Evolutionary conservation across 208 protist species (phyloP).

Genomic region (Jaenimonas drosophilae): DNA sequence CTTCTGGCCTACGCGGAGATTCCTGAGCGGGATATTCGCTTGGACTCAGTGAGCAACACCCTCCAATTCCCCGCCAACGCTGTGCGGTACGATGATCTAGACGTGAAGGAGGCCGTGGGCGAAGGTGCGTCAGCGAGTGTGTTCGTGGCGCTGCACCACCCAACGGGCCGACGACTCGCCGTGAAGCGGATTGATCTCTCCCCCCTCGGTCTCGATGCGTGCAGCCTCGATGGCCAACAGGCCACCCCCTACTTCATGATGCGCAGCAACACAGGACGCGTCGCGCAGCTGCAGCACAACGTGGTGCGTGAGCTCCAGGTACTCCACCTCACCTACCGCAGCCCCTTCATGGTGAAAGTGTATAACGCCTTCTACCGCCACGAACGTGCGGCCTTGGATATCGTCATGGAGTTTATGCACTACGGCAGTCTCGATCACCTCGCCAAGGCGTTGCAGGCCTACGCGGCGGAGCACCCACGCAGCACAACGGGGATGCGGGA

Average conservation of each 20-base stretch:
- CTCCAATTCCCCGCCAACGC: constrained; percentile 22
- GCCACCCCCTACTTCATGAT: constrained; percentile 1
- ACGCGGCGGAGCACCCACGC: constrained; percentile 15
- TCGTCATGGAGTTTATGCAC: constrained; percentile 90
- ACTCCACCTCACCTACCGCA: constrained; percentile 78
- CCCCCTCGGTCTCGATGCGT: constrained; percentile 25
- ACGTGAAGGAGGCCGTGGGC: constrained; percentile 24
- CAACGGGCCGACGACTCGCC: constrained; percentile 51
- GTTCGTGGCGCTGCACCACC: constrained; percentile 58
- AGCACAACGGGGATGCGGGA: too few species aligned
- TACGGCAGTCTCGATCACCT: constrained; percentile 70
- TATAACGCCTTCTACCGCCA: constrained; percentile 78
- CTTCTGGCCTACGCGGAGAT: constrained; percentile 32
- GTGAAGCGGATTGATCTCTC: constrained; percentile 76
- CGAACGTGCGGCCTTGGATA: constrained; percentile 54
- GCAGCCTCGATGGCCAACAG: not conserved
- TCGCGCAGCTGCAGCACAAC: constrained; percentile 56
- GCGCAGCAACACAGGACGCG: constrained; percentile 8
- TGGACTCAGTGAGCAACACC: not conserved
- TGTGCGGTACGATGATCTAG: constrained; percentile 52
- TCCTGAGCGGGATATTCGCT: constrained; percentile 1
- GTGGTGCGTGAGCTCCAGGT: constrained; percentile 77
- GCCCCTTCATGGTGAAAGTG: constrained; percentile 84
- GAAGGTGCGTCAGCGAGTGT: constrained; percentile 69
- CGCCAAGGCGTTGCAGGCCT: constrained; percentile 17